Base-by-base conservation (phyloP, 1,284 basidiomycete genomes). In the Ganoderma multipileum region DNA sequence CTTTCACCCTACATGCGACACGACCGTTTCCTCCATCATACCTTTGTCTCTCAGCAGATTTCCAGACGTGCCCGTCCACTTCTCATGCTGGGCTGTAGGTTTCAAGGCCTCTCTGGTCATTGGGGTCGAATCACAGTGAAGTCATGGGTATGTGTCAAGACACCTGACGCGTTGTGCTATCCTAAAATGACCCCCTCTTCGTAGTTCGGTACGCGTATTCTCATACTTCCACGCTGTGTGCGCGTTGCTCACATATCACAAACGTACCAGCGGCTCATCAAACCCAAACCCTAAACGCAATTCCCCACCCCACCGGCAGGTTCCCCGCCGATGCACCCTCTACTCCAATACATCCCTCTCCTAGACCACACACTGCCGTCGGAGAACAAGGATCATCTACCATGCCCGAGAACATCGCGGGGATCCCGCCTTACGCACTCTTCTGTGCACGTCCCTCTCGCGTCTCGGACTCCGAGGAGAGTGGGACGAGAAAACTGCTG, bases 401-500 rank as follows among this genome's bases (percentile, higher is more conserved):
- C 23, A n/a, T 52, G 47, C 47, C 4, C 26, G 23, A 52, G 47
- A 55, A 55, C 52, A 33, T 55, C 52, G 52, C 23, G 52, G 52
- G 52, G 47, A 26, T 26, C 47, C 47, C 47, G 47, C 11, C 23
- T 52, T 52, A 52, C 47, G 23, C 26, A 52, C 47, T 52, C 23
- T 23, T 23, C 47, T 26, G 23, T 52, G 30, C 28, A 18, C 16
- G 7, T 28, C 28, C 28, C 52, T 55, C 30, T 33, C 52, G 52
- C 52, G 9, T 55, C 28, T 55, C 52, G 52, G 52, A 55, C 52
- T 55, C 52, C 52, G 52, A 55, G 52, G 52, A 55, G 52, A 6
- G 28, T 55, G 52, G 52, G 18, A 55, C 52, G 28, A 18, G 16
- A 55, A 33, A 55, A 30, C 52, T 55, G 52, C 52, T 30, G 52